These are phyloP conservation scores for Xylaria multiplex DNA, from an alignment of 2,329 filamentous ascomycete genomes.

Conservation along the genomic window DNA sequence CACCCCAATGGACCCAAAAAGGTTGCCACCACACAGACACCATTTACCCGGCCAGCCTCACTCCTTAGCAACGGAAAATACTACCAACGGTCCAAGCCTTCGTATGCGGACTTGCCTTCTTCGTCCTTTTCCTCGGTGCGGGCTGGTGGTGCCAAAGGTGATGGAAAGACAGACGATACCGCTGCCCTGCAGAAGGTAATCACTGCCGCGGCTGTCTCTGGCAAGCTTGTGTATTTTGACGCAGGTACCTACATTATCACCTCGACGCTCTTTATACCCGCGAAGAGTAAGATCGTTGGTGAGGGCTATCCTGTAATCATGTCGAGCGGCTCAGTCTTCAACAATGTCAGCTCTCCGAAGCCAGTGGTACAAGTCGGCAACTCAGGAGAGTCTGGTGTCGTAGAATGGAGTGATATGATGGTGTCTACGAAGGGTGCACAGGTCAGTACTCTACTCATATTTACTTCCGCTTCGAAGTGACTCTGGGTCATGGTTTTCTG, in stretches of 20 bases:
- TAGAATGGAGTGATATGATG: constrained; percentile 73
- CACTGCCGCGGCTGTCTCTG: constrained; percentile 61
- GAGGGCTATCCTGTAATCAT: constrained; percentile 66
- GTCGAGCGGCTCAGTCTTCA: constrained; percentile 61
- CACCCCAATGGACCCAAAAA: constrained; percentile 54
- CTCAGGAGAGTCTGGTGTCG: constrained; percentile 63
- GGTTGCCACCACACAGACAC: constrained; percentile 59
- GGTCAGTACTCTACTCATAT: constrained; percentile 1
- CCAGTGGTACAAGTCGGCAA: constrained; percentile 68
- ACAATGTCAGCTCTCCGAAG: constrained; percentile 60
- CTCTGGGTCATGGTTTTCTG: not conserved
- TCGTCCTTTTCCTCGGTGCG: constrained; percentile 76
- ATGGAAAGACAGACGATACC: constrained; percentile 80
- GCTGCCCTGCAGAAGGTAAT: constrained; percentile 75
- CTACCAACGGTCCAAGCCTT: constrained; percentile 81
- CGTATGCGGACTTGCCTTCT: constrained; percentile 71
- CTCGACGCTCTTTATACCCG: constrained; percentile 62
- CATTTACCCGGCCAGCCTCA: constrained; percentile 60
- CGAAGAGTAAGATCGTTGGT: constrained; percentile 66
- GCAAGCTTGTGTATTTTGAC: constrained; percentile 70
- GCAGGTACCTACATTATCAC: constrained; percentile 70
- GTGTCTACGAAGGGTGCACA: constrained; percentile 69
- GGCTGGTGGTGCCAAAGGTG: constrained; percentile 73
- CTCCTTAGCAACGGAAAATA: constrained; percentile 67
- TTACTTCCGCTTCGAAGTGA: not conserved